Evolutionary conservation across 1,284 basidiomycete species (phyloP), one percentile per base, ranked within the genome.

Genomic region (Apiotrichum veenhuisii): DNA sequence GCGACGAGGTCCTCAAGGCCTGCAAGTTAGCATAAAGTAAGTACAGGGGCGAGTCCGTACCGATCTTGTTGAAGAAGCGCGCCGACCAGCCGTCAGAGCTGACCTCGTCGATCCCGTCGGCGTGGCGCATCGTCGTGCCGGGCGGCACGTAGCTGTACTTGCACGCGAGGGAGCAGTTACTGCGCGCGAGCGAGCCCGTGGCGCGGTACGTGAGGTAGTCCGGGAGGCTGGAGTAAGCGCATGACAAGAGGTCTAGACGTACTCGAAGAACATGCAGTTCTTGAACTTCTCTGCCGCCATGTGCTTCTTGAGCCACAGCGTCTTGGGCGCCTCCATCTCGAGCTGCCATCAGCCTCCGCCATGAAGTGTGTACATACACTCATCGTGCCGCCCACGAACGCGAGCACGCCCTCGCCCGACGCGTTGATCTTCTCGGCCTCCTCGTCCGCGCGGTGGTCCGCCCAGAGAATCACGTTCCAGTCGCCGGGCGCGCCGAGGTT

Each of bases 291-390:
- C 79, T 0, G 83, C 71, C 2, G 83, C 75, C 91, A 97, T 94
- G 78, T 91, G 82, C 59, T 86, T 87, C 77, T 94, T 96, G 45
- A 98, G 81, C 95, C 95, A 98, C 34, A 98, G 85, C 14, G 94
- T 88, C 78, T 98, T 97, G 0, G 93, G 93, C 44, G 95, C 85
- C 77, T 96, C 93, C 93, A 97, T 96, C 77, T 97, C 93, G 50
- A 96, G 82, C 89, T 94, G 65, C 14, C 18, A 11, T 26, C 25
- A 45, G 40, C 9, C 20, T n/a, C 12, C 7, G 47, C 33, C 3
- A 15, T 20, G 23, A 34, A 33, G 14, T 42, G 22, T 33, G 17
- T 44, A 82, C 87, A 65, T 78, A 93, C 91, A 73, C 91, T 95
- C 88, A 98, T 97, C 36, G 86, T 91, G 50, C 92, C 92, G 26